Percentiles rank a stretch among this genome's conserved stretches.
These are phyloP conservation scores for Trebouxia sp. DNA, from an alignment of 139 green algal genomes.

Conservation along the genomic window DNA sequence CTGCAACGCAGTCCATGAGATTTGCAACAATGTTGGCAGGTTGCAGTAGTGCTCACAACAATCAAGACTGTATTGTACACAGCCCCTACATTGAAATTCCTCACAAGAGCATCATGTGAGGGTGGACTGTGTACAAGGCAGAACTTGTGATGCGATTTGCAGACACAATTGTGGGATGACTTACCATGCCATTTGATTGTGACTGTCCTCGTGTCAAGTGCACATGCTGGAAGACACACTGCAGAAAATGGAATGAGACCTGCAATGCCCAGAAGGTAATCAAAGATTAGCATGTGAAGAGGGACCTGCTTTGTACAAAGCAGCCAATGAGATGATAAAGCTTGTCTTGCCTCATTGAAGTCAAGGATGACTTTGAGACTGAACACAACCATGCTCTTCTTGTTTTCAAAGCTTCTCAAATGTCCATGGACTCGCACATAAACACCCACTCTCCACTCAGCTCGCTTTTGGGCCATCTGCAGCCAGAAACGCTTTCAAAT, in stretches of 20 bases:
- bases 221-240: conserved; percentile 76
- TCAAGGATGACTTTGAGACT: conserved; percentile 64
- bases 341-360: conserved; percentile 68
- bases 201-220: conserved; percentile 52
- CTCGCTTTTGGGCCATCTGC: conserved; percentile 40
- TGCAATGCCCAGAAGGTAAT: conserved; percentile 36
- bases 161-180: not conserved
- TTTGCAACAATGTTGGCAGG: too few relatives aligned
- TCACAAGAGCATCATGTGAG: too few relatives aligned
- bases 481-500: too few relatives aligned
- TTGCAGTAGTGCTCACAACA: too few relatives aligned
- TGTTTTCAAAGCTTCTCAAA: conserved; percentile 51
- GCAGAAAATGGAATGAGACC: conserved; percentile 79
- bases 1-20: too few relatives aligned
- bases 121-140: too few relatives aligned
- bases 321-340: too few relatives aligned
- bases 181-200: conserved; percentile 19
- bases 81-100: too few relatives aligned
- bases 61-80: too few relatives aligned
- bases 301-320: conserved; percentile 1
- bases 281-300: too few relatives aligned
- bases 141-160: too few relatives aligned
- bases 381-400: conserved; percentile 59
- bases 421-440: conserved; percentile 81
- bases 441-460: conserved; percentile 48